These are phyloP conservation scores for Malassezia globosa DNA, from an alignment of 1,284 basidiomycete genomes.

Conservation along the genomic window DNA sequence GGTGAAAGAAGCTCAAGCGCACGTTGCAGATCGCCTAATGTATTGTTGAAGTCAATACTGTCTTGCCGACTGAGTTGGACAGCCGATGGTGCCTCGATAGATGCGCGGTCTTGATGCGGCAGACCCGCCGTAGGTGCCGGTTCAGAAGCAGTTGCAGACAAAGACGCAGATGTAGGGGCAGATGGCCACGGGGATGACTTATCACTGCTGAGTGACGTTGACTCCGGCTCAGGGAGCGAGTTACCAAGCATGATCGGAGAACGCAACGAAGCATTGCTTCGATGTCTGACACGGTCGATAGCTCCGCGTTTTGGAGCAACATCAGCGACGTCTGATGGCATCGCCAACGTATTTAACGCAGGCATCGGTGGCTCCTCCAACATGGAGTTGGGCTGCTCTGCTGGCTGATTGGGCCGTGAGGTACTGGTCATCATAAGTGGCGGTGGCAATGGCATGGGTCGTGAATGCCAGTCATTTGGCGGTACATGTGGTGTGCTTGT, in stretches of 20 bases:
- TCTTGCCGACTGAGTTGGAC: conserved; percentile 9
- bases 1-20: conserved; percentile 15
- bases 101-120: background rate
- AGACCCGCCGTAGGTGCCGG: background rate
- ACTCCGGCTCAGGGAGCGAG: background rate
- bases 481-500: background rate
- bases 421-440: no score
- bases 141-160: background rate
- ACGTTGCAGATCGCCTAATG: conserved; percentile 17
- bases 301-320: background rate
- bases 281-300: background rate
- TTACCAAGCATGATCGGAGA: conserved; percentile 11
- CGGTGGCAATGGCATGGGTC: no score
- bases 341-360: background rate
- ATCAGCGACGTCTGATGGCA: background rate
- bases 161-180: no score
- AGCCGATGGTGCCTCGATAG: background rate
- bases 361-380: background rate
- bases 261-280: conserved; percentile 4
- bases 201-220: no score
- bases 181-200: no score
- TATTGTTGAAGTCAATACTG: conserved; percentile 15
- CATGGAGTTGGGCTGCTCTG: background rate
- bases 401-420: background rate
- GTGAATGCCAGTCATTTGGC: background rate